Conservation (phyloP, 768 basidiomycete species). For the Boletus rubropictus region DNA sequence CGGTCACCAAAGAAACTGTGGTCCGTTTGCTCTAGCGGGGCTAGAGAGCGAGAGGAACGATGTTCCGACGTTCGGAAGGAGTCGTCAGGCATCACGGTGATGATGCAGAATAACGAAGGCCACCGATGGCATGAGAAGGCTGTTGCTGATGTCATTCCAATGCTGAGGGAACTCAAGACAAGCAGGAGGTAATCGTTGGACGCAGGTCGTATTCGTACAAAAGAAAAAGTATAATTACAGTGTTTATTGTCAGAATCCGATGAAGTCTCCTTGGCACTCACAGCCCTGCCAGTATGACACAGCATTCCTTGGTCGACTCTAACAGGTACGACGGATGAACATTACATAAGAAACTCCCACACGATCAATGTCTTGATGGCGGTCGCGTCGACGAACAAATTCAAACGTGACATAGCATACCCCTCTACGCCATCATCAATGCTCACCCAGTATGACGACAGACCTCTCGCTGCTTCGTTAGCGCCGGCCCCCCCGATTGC, state of each 20-base stretch:
- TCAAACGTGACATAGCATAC: too few species aligned
- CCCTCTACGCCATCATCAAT: neutral
- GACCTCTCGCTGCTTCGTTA: neutral
- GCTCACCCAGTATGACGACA: neutral
- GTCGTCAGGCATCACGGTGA: slow-evolving; percentile 7
- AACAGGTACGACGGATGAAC: too few species aligned
- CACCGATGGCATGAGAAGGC: slow-evolving; percentile 20
- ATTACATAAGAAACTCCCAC: slow-evolving; percentile 15
- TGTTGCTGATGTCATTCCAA: slow-evolving; percentile 28
- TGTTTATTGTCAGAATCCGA: too few species aligned
- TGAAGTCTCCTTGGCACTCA: too few species aligned
- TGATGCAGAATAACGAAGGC: slow-evolving; percentile 9
- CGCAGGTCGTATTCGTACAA: neutral
- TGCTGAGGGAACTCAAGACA: slow-evolving; percentile 22
- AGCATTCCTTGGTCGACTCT: too few species aligned
- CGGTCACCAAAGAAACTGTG: slow-evolving; percentile 1
- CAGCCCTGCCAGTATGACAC: too few species aligned
- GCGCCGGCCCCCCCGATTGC: slow-evolving; percentile 6
- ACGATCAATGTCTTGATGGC: too few species aligned
- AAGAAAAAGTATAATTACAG: neutral
- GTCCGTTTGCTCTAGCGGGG: neutral
- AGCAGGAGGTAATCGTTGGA: slow-evolving; percentile 4
- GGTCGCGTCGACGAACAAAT: too few species aligned
- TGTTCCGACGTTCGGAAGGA: neutral
- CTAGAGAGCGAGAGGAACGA: neutral